Base-by-base conservation (phyloP, 208 protist species). In the Leishmania turanica region DNA sequence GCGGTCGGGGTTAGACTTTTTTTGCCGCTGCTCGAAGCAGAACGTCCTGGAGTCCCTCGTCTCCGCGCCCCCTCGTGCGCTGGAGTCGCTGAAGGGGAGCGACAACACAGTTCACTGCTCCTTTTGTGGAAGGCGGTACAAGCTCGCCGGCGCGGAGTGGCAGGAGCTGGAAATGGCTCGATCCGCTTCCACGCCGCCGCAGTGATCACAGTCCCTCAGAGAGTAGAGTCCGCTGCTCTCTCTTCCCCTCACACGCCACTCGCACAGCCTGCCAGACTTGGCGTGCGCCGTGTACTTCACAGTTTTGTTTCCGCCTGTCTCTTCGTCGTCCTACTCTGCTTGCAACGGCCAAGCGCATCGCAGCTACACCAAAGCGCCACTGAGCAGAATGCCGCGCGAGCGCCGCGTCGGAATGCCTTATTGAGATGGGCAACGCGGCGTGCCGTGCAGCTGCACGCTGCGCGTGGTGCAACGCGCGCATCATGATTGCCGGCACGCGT, bases 1-100 rank as follows among this genome's bases (percentile, higher is more conserved):
- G 75, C 92, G 94, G 42, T 92, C 90, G 40, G 84, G 86, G 47
- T 51, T 97, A 2, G 92, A 97, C 78, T 97, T 94, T 77, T 95
- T 95, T 83, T 97, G 94, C 75, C 91, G 94, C 31, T 97, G 94
- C 84, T 90, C 82, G 24, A 93, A 91, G 69, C 53, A 53, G 11
- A 84, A 89, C 69, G 80, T 96, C 58, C 34, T 95, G 60, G 40
- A 75, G 54, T 85, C 88, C 40, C 71, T 92, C 21, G 47, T 56
- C n/a, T 75, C 81, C 19, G 80, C 78, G 0, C 72, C 81, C 24
- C 27, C 40, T 9, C 71, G 78, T 40, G 75, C 77, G 65, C 74
- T 81, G 49, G 70, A 47, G 42, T 81, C 75, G 58, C 54, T 82
- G 49, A 71, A 65, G n/a, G 75, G 66, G 42, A 74, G 72, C 76